phyloP scores from a whole-genome alignment of 1,284 basidiomycete genomes.

The Boletus holoroseus region DNA sequence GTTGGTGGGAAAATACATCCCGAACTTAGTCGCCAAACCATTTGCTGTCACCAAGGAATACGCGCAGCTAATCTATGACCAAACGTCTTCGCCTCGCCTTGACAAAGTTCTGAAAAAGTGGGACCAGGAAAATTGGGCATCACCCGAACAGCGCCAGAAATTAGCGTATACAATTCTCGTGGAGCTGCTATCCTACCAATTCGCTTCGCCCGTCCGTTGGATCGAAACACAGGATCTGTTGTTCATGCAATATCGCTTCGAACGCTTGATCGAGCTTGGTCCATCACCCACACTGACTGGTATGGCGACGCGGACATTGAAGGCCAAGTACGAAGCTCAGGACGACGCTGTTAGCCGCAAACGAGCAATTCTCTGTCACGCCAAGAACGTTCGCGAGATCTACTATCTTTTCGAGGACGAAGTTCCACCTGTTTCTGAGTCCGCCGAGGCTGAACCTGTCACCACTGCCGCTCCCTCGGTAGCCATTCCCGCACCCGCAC shows the following conservation, averaged over 20 bases:
- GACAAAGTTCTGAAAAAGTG: slow-evolving; percentile 91
- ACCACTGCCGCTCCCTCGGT: slow-evolving; percentile 42
- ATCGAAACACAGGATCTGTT: slow-evolving; percentile 97
- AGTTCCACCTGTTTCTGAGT: slow-evolving; percentile 43
- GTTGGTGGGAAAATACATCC: slow-evolving; percentile 92
- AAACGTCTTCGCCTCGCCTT: slow-evolving; percentile 89
- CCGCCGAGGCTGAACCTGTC: slow-evolving; percentile 40
- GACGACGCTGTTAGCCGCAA: slow-evolving; percentile 82
- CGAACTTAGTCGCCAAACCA: slow-evolving; percentile 92
- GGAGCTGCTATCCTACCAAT: slow-evolving; percentile 95
- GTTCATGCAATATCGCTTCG: slow-evolving; percentile 86
- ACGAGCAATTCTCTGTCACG: slow-evolving; percentile 85
- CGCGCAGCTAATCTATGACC: slow-evolving; percentile 91
- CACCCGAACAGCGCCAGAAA: slow-evolving; percentile 78
- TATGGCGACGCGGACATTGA: slow-evolving; percentile 93
- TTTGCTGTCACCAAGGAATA: slow-evolving; percentile 90
- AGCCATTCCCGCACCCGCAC: slow-evolving; percentile 41
- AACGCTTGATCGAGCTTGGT: slow-evolving; percentile 92
- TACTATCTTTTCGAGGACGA: slow-evolving; percentile 98
- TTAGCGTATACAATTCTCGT: slow-evolving; percentile 94
- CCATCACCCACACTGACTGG: slow-evolving; percentile 94
- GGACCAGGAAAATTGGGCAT: slow-evolving; percentile 89
- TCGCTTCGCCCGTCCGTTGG: slow-evolving; percentile 95
- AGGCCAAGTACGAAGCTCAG: slow-evolving; percentile 90
- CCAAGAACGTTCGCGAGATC: slow-evolving; percentile 94